These are phyloP conservation scores for Hyaloperonospora brassicae DNA, from an alignment of 352 stramenopile genomes.

Conservation along the genomic window DNA sequence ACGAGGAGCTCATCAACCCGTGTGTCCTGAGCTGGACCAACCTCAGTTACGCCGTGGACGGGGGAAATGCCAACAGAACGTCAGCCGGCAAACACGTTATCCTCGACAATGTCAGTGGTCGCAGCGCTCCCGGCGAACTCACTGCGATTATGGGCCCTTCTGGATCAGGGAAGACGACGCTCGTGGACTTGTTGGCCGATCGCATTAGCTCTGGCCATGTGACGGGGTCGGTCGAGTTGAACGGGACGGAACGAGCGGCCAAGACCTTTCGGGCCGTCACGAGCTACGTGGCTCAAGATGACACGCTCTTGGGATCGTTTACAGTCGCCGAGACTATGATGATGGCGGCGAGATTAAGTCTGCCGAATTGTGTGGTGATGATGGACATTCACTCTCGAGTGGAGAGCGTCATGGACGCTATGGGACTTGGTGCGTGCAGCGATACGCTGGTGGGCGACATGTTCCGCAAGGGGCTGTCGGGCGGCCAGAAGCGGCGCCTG, in stretches of 20 bases:
- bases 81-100: constrained; percentile 30
- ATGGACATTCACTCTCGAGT: constrained; percentile 30
- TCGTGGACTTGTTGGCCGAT: constrained; percentile 57
- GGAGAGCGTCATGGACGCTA: constrained; percentile 38
- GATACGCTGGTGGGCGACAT: constrained; percentile 67
- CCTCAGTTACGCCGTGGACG: constrained; percentile 8
- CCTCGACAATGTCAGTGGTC: constrained; percentile 42
- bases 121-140: constrained; percentile 39
- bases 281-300: constrained; percentile 60
- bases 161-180: constrained; percentile 52
- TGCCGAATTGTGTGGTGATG: constrained; percentile 28
- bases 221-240: constrained; percentile 39
- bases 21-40: constrained; percentile 12
- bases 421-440: constrained; percentile 35
- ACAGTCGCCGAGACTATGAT: constrained; percentile 57
- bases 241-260: constrained; percentile 25
- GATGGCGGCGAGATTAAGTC: constrained; percentile 50
- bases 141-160: constrained; percentile 62
- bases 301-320: constrained; percentile 54
- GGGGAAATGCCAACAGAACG: neutral
- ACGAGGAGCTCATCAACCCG: constrained; percentile 15
- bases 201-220: constrained; percentile 41
- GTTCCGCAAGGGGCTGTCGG: constrained; percentile 64
- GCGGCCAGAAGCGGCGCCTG: constrained; percentile 73
- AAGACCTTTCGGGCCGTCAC: constrained; percentile 36